A percentile compares a stretch with the other conserved stretches of the same genome.
Evolutionary conservation across 306 rosid genomes (phyloP).

Genomic region (Quercus dentata): DNA sequence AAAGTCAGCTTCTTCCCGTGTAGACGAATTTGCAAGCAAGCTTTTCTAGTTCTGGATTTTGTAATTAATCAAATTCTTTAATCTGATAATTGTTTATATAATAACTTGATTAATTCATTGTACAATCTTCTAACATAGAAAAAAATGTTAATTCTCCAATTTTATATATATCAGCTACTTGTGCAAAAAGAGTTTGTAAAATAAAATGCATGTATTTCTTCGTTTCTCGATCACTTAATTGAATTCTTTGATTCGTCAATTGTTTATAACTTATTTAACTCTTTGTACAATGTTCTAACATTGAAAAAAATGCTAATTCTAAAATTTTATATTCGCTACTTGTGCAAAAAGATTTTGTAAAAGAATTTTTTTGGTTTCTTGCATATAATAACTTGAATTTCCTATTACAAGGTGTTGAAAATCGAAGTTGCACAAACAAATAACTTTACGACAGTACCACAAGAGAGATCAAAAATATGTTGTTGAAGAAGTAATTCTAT

Average conservation of each 20-base stretch:
- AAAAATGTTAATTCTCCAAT: slow-evolving; percentile 5
- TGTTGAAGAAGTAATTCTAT: too few relatives aligned
- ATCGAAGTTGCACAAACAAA: too few relatives aligned
- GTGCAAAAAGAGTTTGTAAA: too few relatives aligned
- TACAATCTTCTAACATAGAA: not conserved
- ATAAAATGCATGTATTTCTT: too few relatives aligned
- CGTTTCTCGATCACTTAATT: too few relatives aligned
- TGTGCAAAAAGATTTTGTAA: too few relatives aligned
- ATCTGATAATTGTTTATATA: not conserved
- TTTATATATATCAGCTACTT: too few relatives aligned
- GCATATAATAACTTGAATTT: too few relatives aligned
- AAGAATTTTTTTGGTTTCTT: too few relatives aligned
- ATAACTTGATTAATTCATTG: not conserved
- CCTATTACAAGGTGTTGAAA: too few relatives aligned
- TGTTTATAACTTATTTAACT: not conserved
- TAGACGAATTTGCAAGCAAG: slow-evolving; percentile 67
- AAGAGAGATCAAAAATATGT: too few relatives aligned
- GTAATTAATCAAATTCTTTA: not conserved
- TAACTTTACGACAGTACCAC: too few relatives aligned
- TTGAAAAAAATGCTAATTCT: not conserved
- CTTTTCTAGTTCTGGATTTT: slow-evolving; percentile 25
- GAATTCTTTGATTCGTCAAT: not conserved
- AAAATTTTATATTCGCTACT: not conserved
- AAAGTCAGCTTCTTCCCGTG: slow-evolving; percentile 41
- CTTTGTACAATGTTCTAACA: not conserved